phyloP scores from a whole-genome alignment of 192 early-diverging fungal species.

The Backusella mclennaniae region DNA sequence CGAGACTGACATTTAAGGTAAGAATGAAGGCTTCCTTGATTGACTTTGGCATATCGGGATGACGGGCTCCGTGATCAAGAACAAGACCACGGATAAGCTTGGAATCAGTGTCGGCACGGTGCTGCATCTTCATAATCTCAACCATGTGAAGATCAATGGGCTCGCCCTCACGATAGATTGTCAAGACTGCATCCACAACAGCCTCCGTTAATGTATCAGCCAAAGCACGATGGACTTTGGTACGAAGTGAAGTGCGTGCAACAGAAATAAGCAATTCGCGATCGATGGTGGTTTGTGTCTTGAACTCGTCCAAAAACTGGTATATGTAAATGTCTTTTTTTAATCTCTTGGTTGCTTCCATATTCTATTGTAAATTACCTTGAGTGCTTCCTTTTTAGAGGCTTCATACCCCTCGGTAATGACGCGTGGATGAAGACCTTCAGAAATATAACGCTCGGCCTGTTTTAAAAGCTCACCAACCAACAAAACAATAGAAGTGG shows the following conservation, averaged over 20 bases:
- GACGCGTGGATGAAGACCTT: conserved; percentile 95
- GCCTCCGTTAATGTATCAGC: conserved; percentile 96
- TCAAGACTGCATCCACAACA: conserved; percentile 93
- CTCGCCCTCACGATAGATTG: conserved; percentile 73
- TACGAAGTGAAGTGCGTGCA: conserved; percentile 93
- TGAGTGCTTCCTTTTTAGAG: conserved; percentile 92
- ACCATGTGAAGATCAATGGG: conserved; percentile 99
- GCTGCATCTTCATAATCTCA: conserved; percentile 99
- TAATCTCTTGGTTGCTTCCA: too few species aligned
- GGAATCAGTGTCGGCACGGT: conserved; percentile 97
- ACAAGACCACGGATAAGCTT: conserved; percentile 92
- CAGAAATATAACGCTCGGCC: conserved; percentile 88
- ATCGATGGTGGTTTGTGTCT: conserved; percentile 75
- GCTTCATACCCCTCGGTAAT: conserved; percentile 97
- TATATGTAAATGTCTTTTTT: conserved; percentile 25
- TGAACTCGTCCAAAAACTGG: conserved; percentile 89
- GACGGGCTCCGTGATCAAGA: conserved; percentile 97
- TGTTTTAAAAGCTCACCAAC: conserved; percentile 98
- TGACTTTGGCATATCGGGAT: conserved; percentile 98
- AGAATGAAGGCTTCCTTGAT: conserved; percentile 88
- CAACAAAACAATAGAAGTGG: conserved; percentile 94
- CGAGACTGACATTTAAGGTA: conserved; percentile 95
- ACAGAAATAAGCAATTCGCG: conserved; percentile 88
- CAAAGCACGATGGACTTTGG: conserved; percentile 87
- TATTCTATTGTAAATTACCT: conserved; percentile 54